These are phyloP conservation scores for Pholiota conissans DNA, from an alignment of 768 basidiomycete genomes.

Conservation along the genomic window DNA sequence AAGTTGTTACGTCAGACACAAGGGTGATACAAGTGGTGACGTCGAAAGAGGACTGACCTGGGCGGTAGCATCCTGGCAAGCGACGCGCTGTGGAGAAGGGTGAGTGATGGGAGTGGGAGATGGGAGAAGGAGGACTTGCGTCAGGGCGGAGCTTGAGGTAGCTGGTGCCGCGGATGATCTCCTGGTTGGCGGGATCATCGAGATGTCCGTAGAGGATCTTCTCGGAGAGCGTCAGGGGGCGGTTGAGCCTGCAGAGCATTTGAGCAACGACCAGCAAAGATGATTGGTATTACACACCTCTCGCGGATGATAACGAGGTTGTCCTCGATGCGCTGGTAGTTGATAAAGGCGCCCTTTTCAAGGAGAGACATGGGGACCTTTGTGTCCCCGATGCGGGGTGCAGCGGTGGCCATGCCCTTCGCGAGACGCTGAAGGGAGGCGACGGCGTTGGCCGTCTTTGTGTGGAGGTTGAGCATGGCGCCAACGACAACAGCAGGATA, in stretches of 20 bases:
- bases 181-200: constrained; percentile 89
- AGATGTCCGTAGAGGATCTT: constrained; percentile 98
- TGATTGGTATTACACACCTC: constrained; percentile 47
- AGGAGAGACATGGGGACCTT: constrained; percentile 89
- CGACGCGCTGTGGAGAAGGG: constrained; percentile 61
- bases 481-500: constrained; percentile 30
- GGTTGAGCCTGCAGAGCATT: constrained; percentile 74
- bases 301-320: constrained; percentile 87
- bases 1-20: constrained; percentile 36
- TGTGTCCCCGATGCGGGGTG: constrained; percentile 81
- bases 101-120: constrained; percentile 1
- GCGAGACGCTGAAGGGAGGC: constrained; percentile 52
- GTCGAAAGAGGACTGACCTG: constrained; percentile 50
- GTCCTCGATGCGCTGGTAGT: constrained; percentile 98
- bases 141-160: constrained; percentile 98
- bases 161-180: constrained; percentile 87
- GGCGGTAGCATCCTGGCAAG: constrained; percentile 89
- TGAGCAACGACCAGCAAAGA: constrained; percentile 7
- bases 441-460: constrained; percentile 52
- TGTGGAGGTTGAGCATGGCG: constrained; percentile 64
- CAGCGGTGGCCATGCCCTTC: constrained; percentile 80
- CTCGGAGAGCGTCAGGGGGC: constrained; percentile 91
- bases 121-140: constrained; percentile 50
- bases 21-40: constrained; percentile 18
- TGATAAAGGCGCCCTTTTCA: constrained; percentile 82